A percentile compares a stretch with the other conserved stretches of the same genome.
Conservation (phyloP, 345 rosid species). For the Brassica rapa region DNA sequence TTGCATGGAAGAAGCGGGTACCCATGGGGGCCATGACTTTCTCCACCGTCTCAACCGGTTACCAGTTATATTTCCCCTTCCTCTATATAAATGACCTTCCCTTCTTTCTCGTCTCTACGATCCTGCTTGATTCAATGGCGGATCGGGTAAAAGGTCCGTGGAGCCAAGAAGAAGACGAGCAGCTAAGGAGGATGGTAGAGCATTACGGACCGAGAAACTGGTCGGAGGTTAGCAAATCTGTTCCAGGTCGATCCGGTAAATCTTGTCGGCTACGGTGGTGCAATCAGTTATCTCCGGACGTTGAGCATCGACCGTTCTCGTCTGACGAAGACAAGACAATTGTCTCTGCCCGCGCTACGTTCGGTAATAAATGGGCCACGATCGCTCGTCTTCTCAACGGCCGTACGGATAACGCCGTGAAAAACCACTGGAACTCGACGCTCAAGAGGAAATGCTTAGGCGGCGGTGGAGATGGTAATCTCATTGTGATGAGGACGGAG, state of each 20-base stretch:
- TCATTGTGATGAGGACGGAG: not conserved
- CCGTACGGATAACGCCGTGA: conserved; percentile 90
- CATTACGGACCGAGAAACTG: conserved; percentile 86
- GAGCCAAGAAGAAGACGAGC: conserved; percentile 91
- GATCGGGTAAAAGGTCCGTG: conserved; percentile 95
- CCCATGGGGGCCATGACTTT: conserved; percentile 25
- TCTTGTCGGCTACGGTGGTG: conserved; percentile 94
- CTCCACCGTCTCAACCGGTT: conserved; percentile 56
- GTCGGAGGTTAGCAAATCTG: conserved; percentile 81
- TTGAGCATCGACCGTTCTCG: conserved; percentile 75
- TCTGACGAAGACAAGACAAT: conserved; percentile 76
- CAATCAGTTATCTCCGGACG: conserved; percentile 90
- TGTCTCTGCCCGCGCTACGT: conserved; percentile 62
- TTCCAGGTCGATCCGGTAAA: conserved; percentile 90
- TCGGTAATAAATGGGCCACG: conserved; percentile 96
- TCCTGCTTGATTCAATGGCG: conserved; percentile 25
- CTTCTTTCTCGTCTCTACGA: not conserved
- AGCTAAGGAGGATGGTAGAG: conserved; percentile 59
- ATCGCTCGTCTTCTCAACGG: conserved; percentile 91
- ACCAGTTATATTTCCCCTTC: conserved; percentile 22
- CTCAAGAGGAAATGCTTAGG: conserved; percentile 66
- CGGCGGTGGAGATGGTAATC: conserved; percentile 43
- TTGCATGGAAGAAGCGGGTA: conserved; percentile 60
- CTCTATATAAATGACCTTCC: conserved; percentile 27
- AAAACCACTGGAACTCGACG: conserved; percentile 96